Conservation (phyloP, 2,329 filamentous ascomycete species). For the Fusarium ramigenum region DNA sequence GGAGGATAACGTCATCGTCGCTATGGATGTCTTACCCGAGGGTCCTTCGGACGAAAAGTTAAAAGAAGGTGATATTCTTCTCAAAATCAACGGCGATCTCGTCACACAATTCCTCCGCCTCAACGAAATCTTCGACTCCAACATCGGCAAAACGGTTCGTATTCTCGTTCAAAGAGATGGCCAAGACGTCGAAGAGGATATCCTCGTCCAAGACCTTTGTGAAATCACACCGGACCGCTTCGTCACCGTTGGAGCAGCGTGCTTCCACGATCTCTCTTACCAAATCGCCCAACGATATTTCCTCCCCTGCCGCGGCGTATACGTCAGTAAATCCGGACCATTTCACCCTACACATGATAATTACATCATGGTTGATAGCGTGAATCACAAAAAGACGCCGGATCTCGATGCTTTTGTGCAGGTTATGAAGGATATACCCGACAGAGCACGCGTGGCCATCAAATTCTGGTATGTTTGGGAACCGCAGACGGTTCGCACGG, state of each 20-base stretch:
- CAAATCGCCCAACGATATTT: constrained; percentile 95
- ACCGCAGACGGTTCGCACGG: constrained; percentile 86
- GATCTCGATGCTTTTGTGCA: constrained; percentile 68
- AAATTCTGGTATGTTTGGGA: constrained; percentile 25
- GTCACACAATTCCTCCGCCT: constrained; percentile 91
- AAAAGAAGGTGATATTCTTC: constrained; percentile 91
- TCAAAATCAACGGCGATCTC: constrained; percentile 92
- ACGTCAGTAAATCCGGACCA: constrained; percentile 58
- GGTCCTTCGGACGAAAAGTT: constrained; percentile 82
- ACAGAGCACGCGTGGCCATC: constrained; percentile 16
- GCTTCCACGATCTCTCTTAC: constrained; percentile 95
- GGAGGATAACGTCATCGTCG: constrained; percentile 95
- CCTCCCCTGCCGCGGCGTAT: constrained; percentile 92
- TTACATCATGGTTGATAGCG: constrained; percentile 71
- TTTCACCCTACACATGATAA: constrained; percentile 10
- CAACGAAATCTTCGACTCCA: constrained; percentile 88
- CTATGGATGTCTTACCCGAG: constrained; percentile 90
- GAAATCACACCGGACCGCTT: constrained; percentile 95
- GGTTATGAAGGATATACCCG: constrained; percentile 16
- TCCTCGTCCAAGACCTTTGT: constrained; percentile 88
- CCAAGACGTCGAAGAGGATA: constrained; percentile 83
- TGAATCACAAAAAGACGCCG: constrained; percentile 85
- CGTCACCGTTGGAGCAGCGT: constrained; percentile 89
- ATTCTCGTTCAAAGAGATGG: constrained; percentile 89
- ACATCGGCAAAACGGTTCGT: constrained; percentile 77